Base-by-base conservation (phyloP, 2,329 filamentous ascomycete species). In the Nemania sp. region DNA sequence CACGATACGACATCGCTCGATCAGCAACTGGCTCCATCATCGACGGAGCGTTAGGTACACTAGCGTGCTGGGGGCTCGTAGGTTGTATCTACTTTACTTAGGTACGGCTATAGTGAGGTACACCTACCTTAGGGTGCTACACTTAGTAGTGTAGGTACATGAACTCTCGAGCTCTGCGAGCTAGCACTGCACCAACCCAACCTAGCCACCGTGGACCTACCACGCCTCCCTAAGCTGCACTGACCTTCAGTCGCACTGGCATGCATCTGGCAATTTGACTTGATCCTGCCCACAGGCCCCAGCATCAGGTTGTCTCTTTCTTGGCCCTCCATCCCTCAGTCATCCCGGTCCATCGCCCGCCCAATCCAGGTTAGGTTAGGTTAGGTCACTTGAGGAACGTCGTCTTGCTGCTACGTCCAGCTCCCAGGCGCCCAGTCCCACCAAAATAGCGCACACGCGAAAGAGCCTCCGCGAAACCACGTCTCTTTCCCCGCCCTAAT, bases 401-500 rank as follows among this genome's bases (percentile, higher is more conserved):
- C 42, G 47, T 52, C 55, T 45, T 29, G 17, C 47, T 47, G 48
- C 55, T 37, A 45, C 50, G 43, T 39, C 39, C n/a, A 49, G 49
- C 20, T 20, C 35, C 15, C 25, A 29, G 15, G 35, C 35, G 12
- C 48, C 59, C 51, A 63, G 63, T 57, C 60, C 63, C 63, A 65
- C 57, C 48, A 54, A 48, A 60, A 59, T 57, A 62, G 52, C 54
- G 58, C 54, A 60, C 49, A 60, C 57, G 60, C 63, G 63, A 65
- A 65, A 65, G 63, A 65, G 63, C 56, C 63, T 65, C 63, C 60
- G 60, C 57, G 54, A 47, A 42, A 61, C 57, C 47, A 59, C 60
- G 34, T 51, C 63, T 59, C 50, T 51, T 51, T 56, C 64, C 63
- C 64, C 64, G 58, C 58, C 49, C 56, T 57, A 51, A 61, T 65